A percentile compares a stretch with the other conserved stretches of the same genome.
These are phyloP conservation scores for Rhododendron molle DNA, from an alignment of 148 eudicot genomes.

Conservation along the genomic window DNA sequence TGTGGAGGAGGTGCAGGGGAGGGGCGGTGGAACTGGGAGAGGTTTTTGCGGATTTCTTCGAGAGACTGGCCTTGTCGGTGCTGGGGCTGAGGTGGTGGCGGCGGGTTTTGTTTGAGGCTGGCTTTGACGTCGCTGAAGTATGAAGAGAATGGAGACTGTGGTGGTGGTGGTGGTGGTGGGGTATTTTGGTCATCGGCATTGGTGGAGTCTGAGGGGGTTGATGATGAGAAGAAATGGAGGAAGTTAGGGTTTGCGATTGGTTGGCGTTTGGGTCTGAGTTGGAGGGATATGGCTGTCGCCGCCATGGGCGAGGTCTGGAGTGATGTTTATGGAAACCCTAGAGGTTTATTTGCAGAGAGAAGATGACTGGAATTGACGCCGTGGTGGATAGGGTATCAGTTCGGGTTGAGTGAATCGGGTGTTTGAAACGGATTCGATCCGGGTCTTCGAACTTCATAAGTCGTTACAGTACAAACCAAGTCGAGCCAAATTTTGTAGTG, in stretches of 20 bases:
- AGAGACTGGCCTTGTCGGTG: slow-evolving; percentile 2
- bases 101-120: slow-evolving; percentile 24
- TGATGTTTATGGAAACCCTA: neutral
- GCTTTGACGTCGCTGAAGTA: slow-evolving; percentile 46
- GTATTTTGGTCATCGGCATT: slow-evolving; percentile 12
- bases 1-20: slow-evolving; percentile 21
- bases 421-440: neutral
- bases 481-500: no score
- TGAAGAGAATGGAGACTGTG: slow-evolving; percentile 23
- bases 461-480: no score
- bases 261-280: slow-evolving; percentile 24
- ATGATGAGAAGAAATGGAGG: slow-evolving; percentile 41
- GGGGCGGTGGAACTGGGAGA: slow-evolving; percentile 41
- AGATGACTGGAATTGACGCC: neutral
- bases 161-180: neutral
- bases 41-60: slow-evolving; percentile 40
- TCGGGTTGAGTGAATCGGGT: neutral
- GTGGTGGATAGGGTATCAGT: neutral
- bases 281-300: slow-evolving; percentile 39
- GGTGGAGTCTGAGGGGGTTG: slow-evolving; percentile 13
- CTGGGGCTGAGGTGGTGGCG: slow-evolving; percentile 11
- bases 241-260: slow-evolving; percentile 8
- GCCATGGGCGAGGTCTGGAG: slow-evolving; percentile 41
- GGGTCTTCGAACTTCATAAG: no score
- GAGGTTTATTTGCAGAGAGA: neutral